Conservation (phyloP, 23 red algal species). For the Chondrus crispus region DNA sequence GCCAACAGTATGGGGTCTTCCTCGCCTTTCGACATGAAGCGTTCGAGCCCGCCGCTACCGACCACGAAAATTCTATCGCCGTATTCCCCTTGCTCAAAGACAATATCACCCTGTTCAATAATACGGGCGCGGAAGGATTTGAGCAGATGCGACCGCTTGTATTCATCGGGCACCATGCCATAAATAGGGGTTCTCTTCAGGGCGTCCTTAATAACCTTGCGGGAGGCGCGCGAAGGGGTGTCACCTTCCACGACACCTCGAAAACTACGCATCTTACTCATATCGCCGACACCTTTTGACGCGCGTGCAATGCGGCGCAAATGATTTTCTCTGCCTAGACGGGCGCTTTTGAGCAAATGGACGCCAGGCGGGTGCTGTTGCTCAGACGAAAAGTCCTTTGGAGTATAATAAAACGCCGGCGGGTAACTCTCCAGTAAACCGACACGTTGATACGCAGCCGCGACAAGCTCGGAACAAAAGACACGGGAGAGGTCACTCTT, state of each 20-base stretch:
- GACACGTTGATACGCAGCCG: slow-evolving; percentile 91
- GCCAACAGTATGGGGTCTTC: slow-evolving; percentile 72
- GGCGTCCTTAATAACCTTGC: slow-evolving; percentile 70
- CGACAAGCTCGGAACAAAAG: slow-evolving; percentile 98
- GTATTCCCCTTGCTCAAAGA: slow-evolving; percentile 95
- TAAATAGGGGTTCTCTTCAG: slow-evolving; percentile 90
- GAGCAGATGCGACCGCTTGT: slow-evolving; percentile 81
- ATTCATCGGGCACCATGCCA: slow-evolving; percentile 82
- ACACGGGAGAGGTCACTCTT: slow-evolving; percentile 79
- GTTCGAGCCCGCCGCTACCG: slow-evolving; percentile 71
- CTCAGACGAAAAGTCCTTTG: slow-evolving; percentile 93
- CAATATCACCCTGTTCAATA: slow-evolving; percentile 86
- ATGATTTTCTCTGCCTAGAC: slow-evolving; percentile 72
- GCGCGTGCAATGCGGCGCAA: slow-evolving; percentile 20
- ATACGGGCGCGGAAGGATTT: slow-evolving; percentile 79
- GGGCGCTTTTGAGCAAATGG: slow-evolving; percentile 67
- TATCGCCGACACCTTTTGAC: not conserved
- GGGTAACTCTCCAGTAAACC: slow-evolving; percentile 88
- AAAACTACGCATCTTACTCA: not conserved
- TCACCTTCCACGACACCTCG: slow-evolving; percentile 46
- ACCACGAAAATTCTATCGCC: slow-evolving; percentile 94
- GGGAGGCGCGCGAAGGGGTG: slow-evolving; percentile 59
- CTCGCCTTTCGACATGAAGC: slow-evolving; percentile 76
- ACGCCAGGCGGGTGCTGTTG: slow-evolving; percentile 69
- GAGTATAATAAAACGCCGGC: slow-evolving; percentile 80